Percentiles rank a stretch among this genome's conserved stretches.
Conservation (phyloP, 129 eudicot genomes). For the Tagetes erecta region DNA sequence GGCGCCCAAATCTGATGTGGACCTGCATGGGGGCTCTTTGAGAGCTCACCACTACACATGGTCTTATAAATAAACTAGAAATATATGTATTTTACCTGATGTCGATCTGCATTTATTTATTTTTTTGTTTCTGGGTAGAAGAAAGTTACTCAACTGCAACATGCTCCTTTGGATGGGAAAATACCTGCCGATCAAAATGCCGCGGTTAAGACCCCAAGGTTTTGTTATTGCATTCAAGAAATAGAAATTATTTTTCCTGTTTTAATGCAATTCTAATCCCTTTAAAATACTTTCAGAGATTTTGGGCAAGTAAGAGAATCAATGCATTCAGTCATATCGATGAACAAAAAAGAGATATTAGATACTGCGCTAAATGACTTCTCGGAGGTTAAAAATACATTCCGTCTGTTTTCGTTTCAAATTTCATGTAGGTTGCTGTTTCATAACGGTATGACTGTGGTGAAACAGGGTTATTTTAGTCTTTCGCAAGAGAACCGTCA, state of each 20-base stretch:
- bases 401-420: background rate
- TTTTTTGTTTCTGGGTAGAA: conserved; percentile 32
- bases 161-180: conserved; percentile 38
- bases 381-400: conserved; percentile 51
- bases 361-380: conserved; percentile 79
- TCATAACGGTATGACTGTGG: conserved; percentile 24
- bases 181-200: conserved; percentile 38
- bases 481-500: conserved; percentile 61
- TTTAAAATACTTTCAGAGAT: conserved; percentile 44
- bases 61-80: background rate
- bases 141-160: conserved; percentile 52
- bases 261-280: conserved; percentile 1
- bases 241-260: background rate
- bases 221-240: background rate
- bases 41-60: no score
- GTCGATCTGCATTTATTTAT: background rate
- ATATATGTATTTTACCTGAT: background rate
- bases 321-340: conserved; percentile 83
- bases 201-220: conserved; percentile 45
- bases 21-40: no score
- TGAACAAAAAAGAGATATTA: conserved; percentile 74
- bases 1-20: no score
- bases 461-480: conserved; percentile 67
- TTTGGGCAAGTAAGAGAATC: conserved; percentile 64
- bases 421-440: background rate